Conservation (phyloP, 768 basidiomycete genomes). For the Rhizopogon vesiculosus region DNA sequence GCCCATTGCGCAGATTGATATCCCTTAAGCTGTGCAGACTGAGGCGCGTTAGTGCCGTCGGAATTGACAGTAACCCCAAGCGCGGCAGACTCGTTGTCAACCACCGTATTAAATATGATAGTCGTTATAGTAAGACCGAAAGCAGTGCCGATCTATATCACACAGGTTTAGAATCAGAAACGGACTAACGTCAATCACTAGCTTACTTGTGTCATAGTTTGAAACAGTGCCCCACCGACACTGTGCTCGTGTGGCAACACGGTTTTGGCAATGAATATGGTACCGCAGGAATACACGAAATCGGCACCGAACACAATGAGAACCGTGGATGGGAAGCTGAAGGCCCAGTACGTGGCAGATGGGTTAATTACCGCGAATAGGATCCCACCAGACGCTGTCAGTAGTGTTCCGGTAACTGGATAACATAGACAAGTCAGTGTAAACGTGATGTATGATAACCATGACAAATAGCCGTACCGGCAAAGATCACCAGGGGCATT, state of each 20-base stretch:
- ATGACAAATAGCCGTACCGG: slow-evolving; percentile 35
- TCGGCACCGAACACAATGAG: slow-evolving; percentile 72
- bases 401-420: slow-evolving; percentile 47
- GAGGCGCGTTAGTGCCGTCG: slow-evolving; percentile 25
- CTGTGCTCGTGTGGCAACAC: slow-evolving; percentile 67
- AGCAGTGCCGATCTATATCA: slow-evolving; percentile 54
- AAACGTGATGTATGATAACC: background rate
- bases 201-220: slow-evolving; percentile 69
- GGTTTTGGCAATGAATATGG: slow-evolving; percentile 69
- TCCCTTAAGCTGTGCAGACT: slow-evolving; percentile 38
- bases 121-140: slow-evolving; percentile 70
- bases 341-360: slow-evolving; percentile 63
- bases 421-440: background rate
- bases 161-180: background rate
- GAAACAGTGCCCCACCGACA: slow-evolving; percentile 71
- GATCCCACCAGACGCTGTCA: slow-evolving; percentile 55
- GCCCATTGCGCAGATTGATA: slow-evolving; percentile 68
- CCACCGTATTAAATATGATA: slow-evolving; percentile 61
- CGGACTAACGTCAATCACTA: background rate
- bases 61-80: slow-evolving; percentile 28
- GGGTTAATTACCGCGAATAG: slow-evolving; percentile 68
- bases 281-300: slow-evolving; percentile 70
- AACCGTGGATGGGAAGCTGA: slow-evolving; percentile 64
- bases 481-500: slow-evolving; percentile 50
- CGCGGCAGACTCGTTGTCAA: slow-evolving; percentile 25